These are phyloP conservation scores for Hortiboletus flavorubellus DNA, from an alignment of 768 basidiomycete species.

Conservation along the genomic window DNA sequence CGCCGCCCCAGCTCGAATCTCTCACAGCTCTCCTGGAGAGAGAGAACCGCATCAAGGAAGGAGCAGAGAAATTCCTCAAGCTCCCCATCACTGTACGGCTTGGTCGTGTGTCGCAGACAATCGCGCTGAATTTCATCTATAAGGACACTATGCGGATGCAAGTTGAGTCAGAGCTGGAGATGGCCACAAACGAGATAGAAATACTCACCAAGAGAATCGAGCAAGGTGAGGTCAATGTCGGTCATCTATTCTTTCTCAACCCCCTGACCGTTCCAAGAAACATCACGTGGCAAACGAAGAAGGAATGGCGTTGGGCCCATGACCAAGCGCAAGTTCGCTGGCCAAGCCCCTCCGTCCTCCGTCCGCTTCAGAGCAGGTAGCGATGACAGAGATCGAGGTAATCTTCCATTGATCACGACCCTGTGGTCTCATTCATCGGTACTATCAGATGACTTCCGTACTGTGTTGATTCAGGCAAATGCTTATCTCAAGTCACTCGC, in stretches of 20 bases:
- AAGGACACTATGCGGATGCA: conserved; percentile 65
- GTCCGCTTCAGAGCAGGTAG: conserved; percentile 31
- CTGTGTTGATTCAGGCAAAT: conserved; percentile 63
- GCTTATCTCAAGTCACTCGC: conserved; percentile 55
- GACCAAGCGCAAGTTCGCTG: conserved; percentile 33
- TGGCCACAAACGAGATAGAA: conserved; percentile 71
- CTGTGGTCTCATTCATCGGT: conserved; percentile 10
- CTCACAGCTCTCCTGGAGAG: conserved; percentile 67
- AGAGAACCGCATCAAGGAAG: conserved; percentile 84
- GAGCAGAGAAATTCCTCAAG: conserved; percentile 85
- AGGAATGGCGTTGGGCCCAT: conserved; percentile 24
- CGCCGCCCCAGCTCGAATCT: conserved; percentile 51
- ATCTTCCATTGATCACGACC: not conserved
- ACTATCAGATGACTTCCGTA: conserved; percentile 65
- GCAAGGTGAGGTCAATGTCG: conserved; percentile 33
- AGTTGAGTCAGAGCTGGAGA: conserved; percentile 75
- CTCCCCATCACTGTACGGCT: conserved; percentile 51
- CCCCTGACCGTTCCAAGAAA: conserved; percentile 15
- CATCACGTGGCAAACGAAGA: conserved; percentile 30
- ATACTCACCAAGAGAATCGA: conserved; percentile 52
- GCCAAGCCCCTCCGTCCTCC: conserved; percentile 29
- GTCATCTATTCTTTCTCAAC: not conserved
- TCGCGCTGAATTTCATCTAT: conserved; percentile 7
- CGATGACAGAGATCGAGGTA: conserved; percentile 37
- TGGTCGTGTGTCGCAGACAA: conserved; percentile 2